Base-by-base conservation (phyloP, 108 stramenopile species). In the Cyclotella sp. region DNA sequence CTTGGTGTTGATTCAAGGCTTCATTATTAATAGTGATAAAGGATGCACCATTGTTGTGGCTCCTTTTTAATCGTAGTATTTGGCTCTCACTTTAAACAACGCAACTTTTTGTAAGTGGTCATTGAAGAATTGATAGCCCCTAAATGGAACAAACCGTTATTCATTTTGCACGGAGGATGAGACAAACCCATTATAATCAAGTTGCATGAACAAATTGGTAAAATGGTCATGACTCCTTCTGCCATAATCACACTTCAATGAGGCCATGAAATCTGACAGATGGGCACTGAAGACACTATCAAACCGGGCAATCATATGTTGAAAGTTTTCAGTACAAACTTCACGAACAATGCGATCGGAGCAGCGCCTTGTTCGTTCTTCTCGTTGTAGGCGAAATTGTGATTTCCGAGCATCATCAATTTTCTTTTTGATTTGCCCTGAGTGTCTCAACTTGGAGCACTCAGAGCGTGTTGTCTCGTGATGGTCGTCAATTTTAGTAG, bases 101-200 rank as follows among this genome's bases (percentile, higher is more conserved):
- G 34, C n/a, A n/a, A n/a, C n/a, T n/a, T n/a, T n/a, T n/a, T n/a
- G n/a, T n/a, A n/a, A 34, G 6, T 34, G 34, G 6, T 2, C 2
- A 6, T 34, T 5, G 34, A 34, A 2, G 34, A 34, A 34, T 34
- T 34, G 34, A 34, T 34, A 34, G 34, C 34, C 34, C 34, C 34
- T 34, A 5, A 34, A 6, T 34, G 6, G 2, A 5, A 34, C 34
- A 5, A 34, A 34, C 24, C 7, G 24, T 26, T 55, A 12, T 21
- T 3, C 55, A 24, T 26, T 24, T 24, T 55, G 21, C 22, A 26
- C 12, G 11, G 55, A 55, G 24, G 72, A 51, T 4, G 91, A 79
- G 39, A 94, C 80, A 61, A 87, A 96, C 16, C 89, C 90, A 82
- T 96, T 96, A 88, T 90, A 96, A 59, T 96, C 95, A 13, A 96